Base-by-base conservation (phyloP, 2,329 filamentous ascomycete species). In the Diaporthe humulicola region DNA sequence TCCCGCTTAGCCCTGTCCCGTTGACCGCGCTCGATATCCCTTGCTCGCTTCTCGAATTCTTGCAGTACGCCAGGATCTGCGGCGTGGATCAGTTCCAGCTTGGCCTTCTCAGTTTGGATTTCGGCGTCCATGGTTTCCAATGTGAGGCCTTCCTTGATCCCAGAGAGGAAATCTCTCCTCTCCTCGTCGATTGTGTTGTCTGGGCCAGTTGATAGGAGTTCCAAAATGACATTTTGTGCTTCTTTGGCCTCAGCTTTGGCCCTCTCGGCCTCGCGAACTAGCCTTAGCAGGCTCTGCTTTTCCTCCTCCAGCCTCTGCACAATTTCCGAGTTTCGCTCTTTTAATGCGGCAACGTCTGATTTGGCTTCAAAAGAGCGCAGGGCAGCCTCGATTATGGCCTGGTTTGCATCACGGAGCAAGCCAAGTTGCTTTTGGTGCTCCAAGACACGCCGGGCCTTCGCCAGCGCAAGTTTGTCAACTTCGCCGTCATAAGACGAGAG, bases 11-110 rank as follows among this genome's bases (percentile, higher is more conserved):
- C 87, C 80, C 92, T 92, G 78, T 87, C 85, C 22, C 84, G 84
- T 75, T 87, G 87, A n/a, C 94, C 84, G 73, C 87, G 89, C 61
- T 91, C 87, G 72, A 99, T 97, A 74, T 93, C 89, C 70, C 87
- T 87, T 30, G 91, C 91, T 15, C 95, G 92, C 73, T 90, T 87
- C 82, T 97, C 93, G 80, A 92, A 98, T 78, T 97, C 93, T 72
- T 90, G 89, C 71, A 98, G 89, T 30, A 95, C 90, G 73, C 91
- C 90, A 4, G 92, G 93, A 78, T 96, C 95, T 50, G 93, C 93
- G 52, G 92, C 93, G 74, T 95, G 93, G 71, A 97, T 93, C 77
- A 97, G 90, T 75, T 95, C 93, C 3, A 98, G 90, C 75, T 93
- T 93, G 33, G 93, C 92, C 76, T 90, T 88, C 81, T 95, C 93